Conservation (phyloP, 2,329 filamentous ascomycete species). For the Sclerotiophoma versabilis region DNA sequence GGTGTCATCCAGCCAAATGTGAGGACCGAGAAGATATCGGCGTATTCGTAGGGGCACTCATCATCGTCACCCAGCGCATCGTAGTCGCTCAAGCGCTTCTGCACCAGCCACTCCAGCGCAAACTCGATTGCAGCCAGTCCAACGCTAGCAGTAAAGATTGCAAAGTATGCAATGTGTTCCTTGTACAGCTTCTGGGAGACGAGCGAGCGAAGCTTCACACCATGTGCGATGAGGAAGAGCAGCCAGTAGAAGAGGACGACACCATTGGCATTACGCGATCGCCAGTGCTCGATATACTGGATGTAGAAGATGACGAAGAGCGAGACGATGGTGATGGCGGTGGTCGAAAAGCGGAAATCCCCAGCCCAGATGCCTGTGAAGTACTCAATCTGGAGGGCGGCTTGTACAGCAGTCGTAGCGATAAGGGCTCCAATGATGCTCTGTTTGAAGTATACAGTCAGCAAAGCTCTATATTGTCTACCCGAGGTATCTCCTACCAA, state of each 20-base stretch:
- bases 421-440: slow-evolving; percentile 72
- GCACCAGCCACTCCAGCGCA: slow-evolving; percentile 82
- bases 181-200: slow-evolving; percentile 77
- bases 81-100: slow-evolving; percentile 76
- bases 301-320: slow-evolving; percentile 77
- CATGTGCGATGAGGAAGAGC: slow-evolving; percentile 78
- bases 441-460: slow-evolving; percentile 46
- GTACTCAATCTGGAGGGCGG: slow-evolving; percentile 75
- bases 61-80: slow-evolving; percentile 72
- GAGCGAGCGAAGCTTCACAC: slow-evolving; percentile 85
- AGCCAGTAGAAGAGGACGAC: slow-evolving; percentile 94
- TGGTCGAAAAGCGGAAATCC: slow-evolving; percentile 88
- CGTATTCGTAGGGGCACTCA: slow-evolving; percentile 84
- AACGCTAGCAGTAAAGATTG: slow-evolving; percentile 75
- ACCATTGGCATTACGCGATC: slow-evolving; percentile 83
- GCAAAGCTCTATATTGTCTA: not conserved
- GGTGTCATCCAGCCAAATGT: slow-evolving; percentile 99
- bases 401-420: slow-evolving; percentile 73
- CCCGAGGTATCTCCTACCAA: slow-evolving; percentile 63
- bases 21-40: slow-evolving; percentile 89
- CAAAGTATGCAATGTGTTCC: slow-evolving; percentile 74
- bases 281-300: slow-evolving; percentile 86
- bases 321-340: slow-evolving; percentile 73
- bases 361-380: slow-evolving; percentile 74
- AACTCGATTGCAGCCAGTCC: slow-evolving; percentile 76